These are phyloP conservation scores for Bromus sterilis DNA, from an alignment of 176 grass and related monocot species.

Conservation along the genomic window DNA sequence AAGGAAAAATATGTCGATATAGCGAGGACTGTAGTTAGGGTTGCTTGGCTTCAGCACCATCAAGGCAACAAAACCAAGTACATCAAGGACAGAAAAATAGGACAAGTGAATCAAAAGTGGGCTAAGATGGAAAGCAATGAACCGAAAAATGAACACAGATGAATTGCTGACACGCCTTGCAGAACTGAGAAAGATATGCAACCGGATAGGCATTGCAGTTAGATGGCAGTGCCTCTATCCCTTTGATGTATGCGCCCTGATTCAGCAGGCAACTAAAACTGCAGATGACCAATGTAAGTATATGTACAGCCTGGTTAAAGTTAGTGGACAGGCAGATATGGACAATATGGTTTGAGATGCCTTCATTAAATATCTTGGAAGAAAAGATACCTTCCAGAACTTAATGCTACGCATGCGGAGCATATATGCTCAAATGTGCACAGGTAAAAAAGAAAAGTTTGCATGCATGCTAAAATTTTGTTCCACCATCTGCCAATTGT, in stretches of 20 bases:
- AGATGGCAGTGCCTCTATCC: not conserved
- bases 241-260: not conserved
- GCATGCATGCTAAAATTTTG: not conserved
- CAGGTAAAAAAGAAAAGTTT: not conserved
- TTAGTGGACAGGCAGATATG: constrained; percentile 3
- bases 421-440: not conserved
- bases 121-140: constrained; percentile 26
- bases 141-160: constrained; percentile 12
- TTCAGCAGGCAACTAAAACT: constrained; percentile 4
- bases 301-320: constrained; percentile 16
- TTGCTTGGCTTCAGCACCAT: constrained; percentile 36
- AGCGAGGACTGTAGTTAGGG: not conserved
- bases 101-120: constrained; percentile 41
- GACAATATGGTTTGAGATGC: not conserved
- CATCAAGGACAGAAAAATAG: constrained; percentile 51
- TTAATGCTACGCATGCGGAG: not conserved
- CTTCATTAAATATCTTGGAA: not conserved
- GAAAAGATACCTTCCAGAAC: not conserved
- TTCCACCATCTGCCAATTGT: constrained; percentile 13
- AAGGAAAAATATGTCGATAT: constrained; percentile 60
- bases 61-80: constrained; percentile 53
- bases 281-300: not conserved
- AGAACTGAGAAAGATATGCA: not conserved
- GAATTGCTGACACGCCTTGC: not conserved
- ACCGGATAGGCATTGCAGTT: constrained; percentile 9